Base-by-base conservation (phyloP, 2,329 filamentous ascomycete species). In the Aspergillus melleus region DNA sequence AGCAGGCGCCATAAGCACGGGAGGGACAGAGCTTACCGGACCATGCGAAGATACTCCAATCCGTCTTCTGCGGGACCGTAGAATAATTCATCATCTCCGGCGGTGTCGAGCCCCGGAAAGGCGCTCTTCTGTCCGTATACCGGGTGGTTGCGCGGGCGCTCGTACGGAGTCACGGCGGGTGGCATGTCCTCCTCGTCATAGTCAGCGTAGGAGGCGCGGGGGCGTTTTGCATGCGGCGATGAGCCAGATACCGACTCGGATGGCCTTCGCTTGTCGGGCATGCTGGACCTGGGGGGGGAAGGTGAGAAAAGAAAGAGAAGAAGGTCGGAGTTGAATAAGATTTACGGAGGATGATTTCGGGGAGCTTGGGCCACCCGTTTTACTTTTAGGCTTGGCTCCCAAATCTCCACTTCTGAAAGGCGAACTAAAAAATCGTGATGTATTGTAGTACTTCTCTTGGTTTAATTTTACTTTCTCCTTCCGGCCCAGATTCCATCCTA, bases 111-210 rank as follows among this genome's bases (percentile, higher is more conserved):
- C n/a, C 83, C 83, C 6, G 88, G 87, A 66, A 92, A 90, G 49
- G 89, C 89, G 68, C 86, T 86, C 74, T 87, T 85, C 75, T 91
- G 89, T 46, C 90, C 90, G 74, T 87, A 91, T 2, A 86, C 84
- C 10, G 86, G 83, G 71, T 91, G 84, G 60, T 87, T 74, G 47
- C 76, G 77, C 24, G 80, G 78, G 55, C 76, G 76, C 60, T 78
- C 74, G 36, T 72, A 62, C 14, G 67, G 52, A 5, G 65, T 66
- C 24, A 59, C 49, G 12, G 63, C 53, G 53, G 52, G 53, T 11
- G 58, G 39, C 29, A 58, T 61, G 42, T 67, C 66, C 22, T 64
- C 69, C 24, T 69, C 64, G 2, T 66, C 71, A 19, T 72, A 66
- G 9, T 74, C 68, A 2, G 68, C 63, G 29, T 72, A 70, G 11